phyloP scores from a whole-genome alignment of 805 yeast species.

The Yarrowia sp. region DNA sequence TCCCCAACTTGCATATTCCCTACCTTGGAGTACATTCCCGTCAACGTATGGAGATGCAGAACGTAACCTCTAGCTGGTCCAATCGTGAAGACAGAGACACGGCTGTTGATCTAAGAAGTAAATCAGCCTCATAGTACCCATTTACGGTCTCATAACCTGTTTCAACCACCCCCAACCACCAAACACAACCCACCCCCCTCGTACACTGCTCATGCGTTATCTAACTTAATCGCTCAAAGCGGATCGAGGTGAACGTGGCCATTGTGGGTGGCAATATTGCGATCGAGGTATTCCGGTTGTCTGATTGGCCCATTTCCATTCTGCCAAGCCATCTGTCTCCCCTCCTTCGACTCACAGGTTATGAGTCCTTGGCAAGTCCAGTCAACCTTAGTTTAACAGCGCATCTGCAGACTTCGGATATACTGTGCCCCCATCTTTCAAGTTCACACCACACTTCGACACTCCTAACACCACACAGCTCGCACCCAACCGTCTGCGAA shows the following conservation, averaged over 20 bases:
- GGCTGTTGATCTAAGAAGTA: no score
- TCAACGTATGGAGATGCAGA: no score
- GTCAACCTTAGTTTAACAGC: conserved; percentile 31
- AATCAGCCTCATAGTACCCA: no score
- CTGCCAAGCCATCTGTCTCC: neutral
- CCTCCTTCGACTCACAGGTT: conserved; percentile 2
- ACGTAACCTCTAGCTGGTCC: no score
- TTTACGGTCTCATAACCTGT: no score
- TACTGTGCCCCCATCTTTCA: conserved; percentile 1
- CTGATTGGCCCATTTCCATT: neutral
- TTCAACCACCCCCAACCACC: neutral
- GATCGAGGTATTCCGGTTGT: neutral
- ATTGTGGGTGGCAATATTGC: no score
- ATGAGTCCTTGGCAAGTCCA: neutral
- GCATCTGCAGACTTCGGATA: conserved; percentile 21
- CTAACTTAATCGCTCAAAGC: conserved; percentile 32
- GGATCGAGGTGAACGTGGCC: no score
- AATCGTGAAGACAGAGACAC: no score
- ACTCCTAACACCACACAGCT: neutral
- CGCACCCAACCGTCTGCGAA: neutral
- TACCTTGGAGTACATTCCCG: no score
- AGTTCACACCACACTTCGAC: neutral
- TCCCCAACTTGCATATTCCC: no score
- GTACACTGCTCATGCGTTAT: conserved; percentile 31
- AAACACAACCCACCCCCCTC: neutral